Percentiles rank a stretch among this genome's conserved stretches.
phyloP scores from a whole-genome alignment of 225 moss, liverwort and hornwort species.

The Sphagnum contortum region DNA sequence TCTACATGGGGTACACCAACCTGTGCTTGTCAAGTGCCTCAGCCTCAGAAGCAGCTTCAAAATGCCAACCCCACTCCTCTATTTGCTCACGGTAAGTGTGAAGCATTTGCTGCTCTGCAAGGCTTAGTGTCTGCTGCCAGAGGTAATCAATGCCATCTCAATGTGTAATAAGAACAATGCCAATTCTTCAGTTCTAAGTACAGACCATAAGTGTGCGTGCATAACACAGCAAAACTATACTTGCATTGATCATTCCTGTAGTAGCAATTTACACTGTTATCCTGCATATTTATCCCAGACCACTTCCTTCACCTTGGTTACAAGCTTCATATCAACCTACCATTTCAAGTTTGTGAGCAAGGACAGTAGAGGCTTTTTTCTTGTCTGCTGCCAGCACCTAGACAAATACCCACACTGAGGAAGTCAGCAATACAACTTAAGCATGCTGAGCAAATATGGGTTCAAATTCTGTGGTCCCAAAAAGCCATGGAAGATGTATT shows the following conservation, averaged over 20 bases:
- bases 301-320: too few relatives aligned
- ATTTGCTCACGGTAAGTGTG: constrained; percentile 65
- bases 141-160: too few relatives aligned
- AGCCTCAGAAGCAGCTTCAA: constrained; percentile 21
- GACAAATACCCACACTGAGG: neutral
- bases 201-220: too few relatives aligned
- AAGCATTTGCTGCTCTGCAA: constrained; percentile 71
- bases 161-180: too few relatives aligned
- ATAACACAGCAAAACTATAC: too few relatives aligned
- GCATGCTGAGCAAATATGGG: neutral
- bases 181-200: too few relatives aligned
- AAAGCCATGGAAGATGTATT: neutral
- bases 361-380: constrained; percentile 30
- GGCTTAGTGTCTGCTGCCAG: constrained; percentile 45
- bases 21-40: constrained; percentile 16
- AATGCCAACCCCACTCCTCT: constrained; percentile 93
- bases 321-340: constrained; percentile 18
- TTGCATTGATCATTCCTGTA: too few relatives aligned
- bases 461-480: neutral
- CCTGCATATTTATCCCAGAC: too few relatives aligned
- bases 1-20: constrained; percentile 4
- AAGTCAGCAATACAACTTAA: neutral
- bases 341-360: constrained; percentile 56
- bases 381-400: constrained; percentile 65
- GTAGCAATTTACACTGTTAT: too few relatives aligned